Conservation (phyloP, 1,284 basidiomycete genomes). For the Megacollybia platyphylla region DNA sequence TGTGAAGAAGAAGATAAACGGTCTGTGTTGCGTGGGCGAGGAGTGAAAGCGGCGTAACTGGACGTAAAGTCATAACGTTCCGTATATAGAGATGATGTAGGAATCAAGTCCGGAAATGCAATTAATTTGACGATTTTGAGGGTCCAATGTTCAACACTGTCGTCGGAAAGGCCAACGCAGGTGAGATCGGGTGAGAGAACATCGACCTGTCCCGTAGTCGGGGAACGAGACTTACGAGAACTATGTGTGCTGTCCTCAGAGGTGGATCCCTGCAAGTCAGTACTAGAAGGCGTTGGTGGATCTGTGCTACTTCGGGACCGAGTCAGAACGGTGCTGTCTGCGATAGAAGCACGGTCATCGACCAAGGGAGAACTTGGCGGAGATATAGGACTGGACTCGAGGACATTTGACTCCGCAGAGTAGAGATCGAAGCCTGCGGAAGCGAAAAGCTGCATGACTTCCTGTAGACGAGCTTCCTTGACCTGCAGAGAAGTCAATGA, state of each 20-base stretch:
- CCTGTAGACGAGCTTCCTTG: constrained; percentile 48
- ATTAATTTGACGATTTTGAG: constrained; percentile 65
- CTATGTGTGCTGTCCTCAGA: constrained; percentile 1
- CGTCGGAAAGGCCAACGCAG: constrained; percentile 49
- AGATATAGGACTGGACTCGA: constrained; percentile 24
- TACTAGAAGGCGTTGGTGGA: constrained; percentile 14
- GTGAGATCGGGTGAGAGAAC: constrained; percentile 40
- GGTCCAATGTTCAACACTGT: constrained; percentile 53
- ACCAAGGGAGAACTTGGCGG: constrained; percentile 18
- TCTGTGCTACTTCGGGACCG: constrained; percentile 26
- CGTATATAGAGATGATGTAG: constrained; percentile 7
- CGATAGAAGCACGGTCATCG: constrained; percentile 22
- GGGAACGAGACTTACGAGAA: constrained; percentile 29
- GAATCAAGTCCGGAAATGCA: constrained; percentile 59
- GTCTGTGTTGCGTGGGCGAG: background rate
- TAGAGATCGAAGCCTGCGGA: constrained; percentile 59
- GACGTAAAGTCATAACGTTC: background rate
- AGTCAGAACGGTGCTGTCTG: constrained; percentile 17
- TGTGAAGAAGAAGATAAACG: background rate
- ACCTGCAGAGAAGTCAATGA: constrained; percentile 26
- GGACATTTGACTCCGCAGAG: constrained; percentile 33
- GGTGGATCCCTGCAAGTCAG: background rate
- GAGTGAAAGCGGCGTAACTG: background rate
- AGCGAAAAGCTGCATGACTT: constrained; percentile 48
- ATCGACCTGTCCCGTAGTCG: constrained; percentile 31